Evolutionary conservation across 352 stramenopile species (phyloP).

Genomic region (Halophytophthora polymorphica): DNA sequence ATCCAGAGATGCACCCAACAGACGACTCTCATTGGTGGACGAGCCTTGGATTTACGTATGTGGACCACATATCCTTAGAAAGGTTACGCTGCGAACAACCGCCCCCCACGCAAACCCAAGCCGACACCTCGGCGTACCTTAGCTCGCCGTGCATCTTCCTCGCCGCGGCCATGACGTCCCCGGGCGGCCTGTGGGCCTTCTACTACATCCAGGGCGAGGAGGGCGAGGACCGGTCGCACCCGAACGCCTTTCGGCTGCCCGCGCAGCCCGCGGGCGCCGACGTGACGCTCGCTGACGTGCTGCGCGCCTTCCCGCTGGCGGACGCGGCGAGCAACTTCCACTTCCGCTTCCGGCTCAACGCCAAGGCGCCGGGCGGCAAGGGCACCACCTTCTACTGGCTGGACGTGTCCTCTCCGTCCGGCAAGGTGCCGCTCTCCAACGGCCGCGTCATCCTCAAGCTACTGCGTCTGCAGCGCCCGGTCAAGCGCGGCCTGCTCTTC

Average conservation of each 20-base stretch:
- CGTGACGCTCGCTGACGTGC: conserved; percentile 70
- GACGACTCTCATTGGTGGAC: too few species aligned
- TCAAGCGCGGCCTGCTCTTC: conserved; percentile 64
- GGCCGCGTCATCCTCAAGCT: conserved; percentile 84
- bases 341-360: conserved; percentile 85
- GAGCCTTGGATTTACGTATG: too few species aligned
- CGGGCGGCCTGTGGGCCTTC: conserved; percentile 69
- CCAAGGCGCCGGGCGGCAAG: conserved; percentile 30
- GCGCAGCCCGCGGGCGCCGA: conserved; percentile 24
- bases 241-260: conserved; percentile 66
- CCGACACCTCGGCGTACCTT: too few species aligned
- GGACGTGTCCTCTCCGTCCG: conserved; percentile 46
- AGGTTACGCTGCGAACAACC: too few species aligned
- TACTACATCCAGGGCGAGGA: conserved; percentile 89
- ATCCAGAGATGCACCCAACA: too few species aligned
- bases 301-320: conserved; percentile 60
- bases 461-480: conserved; percentile 56
- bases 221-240: conserved; percentile 77
- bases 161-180: conserved; percentile 1
- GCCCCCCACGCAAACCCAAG: too few species aligned
- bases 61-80: too few species aligned
- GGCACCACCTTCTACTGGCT: conserved; percentile 79
- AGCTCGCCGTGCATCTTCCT: conserved; percentile 1
- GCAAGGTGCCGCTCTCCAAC: conserved; percentile 72
- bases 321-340: conserved; percentile 50